phyloP scores from a whole-genome alignment of 768 basidiomycete species.

The Trametes maxima region DNA sequence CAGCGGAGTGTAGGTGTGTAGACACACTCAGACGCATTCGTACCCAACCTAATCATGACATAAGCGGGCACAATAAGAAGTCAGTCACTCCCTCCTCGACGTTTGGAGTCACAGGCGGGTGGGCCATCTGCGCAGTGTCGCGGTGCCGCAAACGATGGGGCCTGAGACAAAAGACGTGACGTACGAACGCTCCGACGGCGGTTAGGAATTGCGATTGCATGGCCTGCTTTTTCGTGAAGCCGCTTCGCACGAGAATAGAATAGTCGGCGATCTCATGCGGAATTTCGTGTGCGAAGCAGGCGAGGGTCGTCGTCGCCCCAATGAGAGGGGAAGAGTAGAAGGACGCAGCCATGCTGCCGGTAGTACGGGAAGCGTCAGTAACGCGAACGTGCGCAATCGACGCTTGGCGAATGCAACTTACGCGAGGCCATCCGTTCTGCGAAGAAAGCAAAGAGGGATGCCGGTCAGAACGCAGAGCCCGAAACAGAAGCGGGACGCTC shows the following conservation, averaged over 20 bases:
- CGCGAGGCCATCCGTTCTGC: conserved; percentile 91
- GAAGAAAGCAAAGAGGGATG: background rate
- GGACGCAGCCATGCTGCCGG: conserved; percentile 85
- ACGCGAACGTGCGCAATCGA: conserved; percentile 20
- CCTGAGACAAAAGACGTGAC: conserved; percentile 37
- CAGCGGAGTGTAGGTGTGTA: conserved; percentile 13
- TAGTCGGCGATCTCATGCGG: conserved; percentile 98
- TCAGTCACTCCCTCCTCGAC: background rate
- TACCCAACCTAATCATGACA: conserved; percentile 26
- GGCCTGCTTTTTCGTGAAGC: conserved; percentile 88
- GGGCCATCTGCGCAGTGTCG: background rate
- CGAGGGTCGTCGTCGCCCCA: conserved; percentile 92
- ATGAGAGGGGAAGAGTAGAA: conserved; percentile 95
- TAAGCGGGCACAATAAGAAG: conserved; percentile 5
- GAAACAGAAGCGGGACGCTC: conserved; percentile 31
- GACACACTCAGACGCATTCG: conserved; percentile 1
- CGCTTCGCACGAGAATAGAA: conserved; percentile 87
- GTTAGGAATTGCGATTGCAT: conserved; percentile 94
- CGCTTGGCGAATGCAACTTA: conserved; percentile 42
- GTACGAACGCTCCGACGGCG: conserved; percentile 88
- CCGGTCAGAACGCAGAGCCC: conserved; percentile 4
- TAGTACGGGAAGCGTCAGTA: background rate
- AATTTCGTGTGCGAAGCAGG: conserved; percentile 94
- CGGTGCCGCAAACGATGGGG: conserved; percentile 15
- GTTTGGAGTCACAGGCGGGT: background rate